Evolutionary conservation across 176 grass and related monocot species (phyloP).

Genomic region (Musa schizocarpa): DNA sequence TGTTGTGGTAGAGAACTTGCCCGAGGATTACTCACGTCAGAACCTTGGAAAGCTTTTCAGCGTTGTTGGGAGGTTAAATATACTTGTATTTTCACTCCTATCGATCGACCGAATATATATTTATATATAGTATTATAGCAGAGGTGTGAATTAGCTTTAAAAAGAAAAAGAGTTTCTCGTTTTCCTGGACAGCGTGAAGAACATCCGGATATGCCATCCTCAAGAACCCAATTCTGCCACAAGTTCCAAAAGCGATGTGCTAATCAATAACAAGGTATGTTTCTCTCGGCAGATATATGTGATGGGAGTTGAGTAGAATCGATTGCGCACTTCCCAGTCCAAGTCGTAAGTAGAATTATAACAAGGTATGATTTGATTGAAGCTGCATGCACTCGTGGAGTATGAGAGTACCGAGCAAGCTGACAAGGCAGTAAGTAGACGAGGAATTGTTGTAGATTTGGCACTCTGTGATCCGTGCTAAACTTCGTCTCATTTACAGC

Average conservation of each 20-base stretch:
- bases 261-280: conserved; percentile 69
- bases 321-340: too few relatives aligned
- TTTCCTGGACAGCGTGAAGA: conserved; percentile 49
- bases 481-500: background rate
- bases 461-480: background rate
- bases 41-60: conserved; percentile 59
- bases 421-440: conserved; percentile 57
- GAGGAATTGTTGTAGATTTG: too few relatives aligned
- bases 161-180: background rate
- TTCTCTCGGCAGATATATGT: too few relatives aligned
- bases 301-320: too few relatives aligned
- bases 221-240: conserved; percentile 53
- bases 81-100: too few relatives aligned
- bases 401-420: conserved; percentile 63
- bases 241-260: conserved; percentile 53
- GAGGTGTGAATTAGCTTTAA: too few relatives aligned
- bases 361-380: background rate
- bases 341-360: too few relatives aligned
- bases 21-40: conserved; percentile 51
- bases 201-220: conserved; percentile 78
- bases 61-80: conserved; percentile 56
- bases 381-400: conserved; percentile 83
- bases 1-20: conserved; percentile 67
- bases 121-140: too few relatives aligned
- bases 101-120: too few relatives aligned